Conservation (phyloP, 2,329 filamentous ascomycete species). For the Beauveria asiatica region DNA sequence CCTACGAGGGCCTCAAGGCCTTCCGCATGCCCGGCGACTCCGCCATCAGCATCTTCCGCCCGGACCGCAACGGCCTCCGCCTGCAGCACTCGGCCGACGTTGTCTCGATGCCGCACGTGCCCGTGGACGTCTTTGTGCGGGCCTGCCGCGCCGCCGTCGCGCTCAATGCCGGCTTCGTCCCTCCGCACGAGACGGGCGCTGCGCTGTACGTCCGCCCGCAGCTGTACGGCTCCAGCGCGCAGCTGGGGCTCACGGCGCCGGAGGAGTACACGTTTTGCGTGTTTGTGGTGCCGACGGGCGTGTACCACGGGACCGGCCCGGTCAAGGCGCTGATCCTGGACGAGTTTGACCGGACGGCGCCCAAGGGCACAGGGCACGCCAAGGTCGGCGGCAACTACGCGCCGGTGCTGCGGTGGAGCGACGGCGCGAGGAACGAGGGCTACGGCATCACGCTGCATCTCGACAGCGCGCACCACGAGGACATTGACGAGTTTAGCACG, state of each 20-base stretch:
- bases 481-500: slow-evolving; percentile 94
- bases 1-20: slow-evolving; percentile 96
- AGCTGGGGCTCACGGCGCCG: slow-evolving; percentile 76
- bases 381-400: slow-evolving; percentile 97
- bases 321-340: slow-evolving; percentile 86
- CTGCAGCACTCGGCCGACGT: slow-evolving; percentile 79
- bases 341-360: slow-evolving; percentile 89
- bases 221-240: slow-evolving; percentile 78
- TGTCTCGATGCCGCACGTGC: slow-evolving; percentile 75
- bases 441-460: slow-evolving; percentile 93
- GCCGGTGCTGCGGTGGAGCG: slow-evolving; percentile 80
- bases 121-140: slow-evolving; percentile 65
- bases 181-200: slow-evolving; percentile 78
- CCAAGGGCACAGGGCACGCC: slow-evolving; percentile 80
- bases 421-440: slow-evolving; percentile 67
- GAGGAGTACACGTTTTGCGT: slow-evolving; percentile 91
- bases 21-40: slow-evolving; percentile 67
- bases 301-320: slow-evolving; percentile 84
- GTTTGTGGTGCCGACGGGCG: slow-evolving; percentile 83
- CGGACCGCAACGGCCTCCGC: slow-evolving; percentile 72
- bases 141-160: slow-evolving; percentile 74
- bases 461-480: slow-evolving; percentile 73
- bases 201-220: slow-evolving; percentile 90
- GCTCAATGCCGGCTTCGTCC: slow-evolving; percentile 84
- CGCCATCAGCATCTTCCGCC: slow-evolving; percentile 78